Base-by-base conservation (phyloP, 2,329 filamentous ascomycete species). In the Pseudogymnoascus sp. region DNA sequence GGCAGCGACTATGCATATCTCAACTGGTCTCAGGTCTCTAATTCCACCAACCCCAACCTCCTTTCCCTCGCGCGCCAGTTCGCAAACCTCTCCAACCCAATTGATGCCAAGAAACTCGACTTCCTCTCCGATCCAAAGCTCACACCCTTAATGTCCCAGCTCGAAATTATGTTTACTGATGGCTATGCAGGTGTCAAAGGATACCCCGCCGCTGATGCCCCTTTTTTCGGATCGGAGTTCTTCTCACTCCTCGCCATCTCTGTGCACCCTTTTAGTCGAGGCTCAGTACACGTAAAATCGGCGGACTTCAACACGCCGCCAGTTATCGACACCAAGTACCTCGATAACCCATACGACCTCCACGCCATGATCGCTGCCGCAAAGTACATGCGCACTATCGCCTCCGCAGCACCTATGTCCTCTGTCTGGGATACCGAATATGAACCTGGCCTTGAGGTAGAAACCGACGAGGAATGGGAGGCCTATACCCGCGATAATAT, bases 201-300 rank as follows among this genome's bases (percentile, higher is more conserved):
- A 13, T 67, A 67, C 33, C 63, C 66, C 13, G 58, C 61, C 1
- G 35, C 41, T 2, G 34, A 48, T 28, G 60, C 58, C 4, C 23
- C 62, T 4, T 59, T 67, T 8, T 66, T 64, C 34, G 61, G 62
- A n/a, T 48, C 60, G 3, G 62, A 60, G 2, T 65, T 64, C 56
- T 65, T 34, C 37, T 60, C 65, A 1, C 70, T 80, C 57, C 77
- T 78, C 58, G 74, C 77, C 0, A 79, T 79, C 61, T 76, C 83
- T 23, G 79, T 80, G 63, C 84, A 76, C 62, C 72, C 84, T 0
- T 79, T 83, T 67, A 80, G 78, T 3, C 77, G 80, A 0, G 83
- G 83, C 0, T 75, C 74, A 37, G 77, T 82, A 48, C 83, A 86
- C 70, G 81, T 85, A 63, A 69, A 69, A 9, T 71, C 73, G 2